Evolutionary conservation across 768 basidiomycete genomes (phyloP).

Genomic region (Tremella fuciformis): DNA sequence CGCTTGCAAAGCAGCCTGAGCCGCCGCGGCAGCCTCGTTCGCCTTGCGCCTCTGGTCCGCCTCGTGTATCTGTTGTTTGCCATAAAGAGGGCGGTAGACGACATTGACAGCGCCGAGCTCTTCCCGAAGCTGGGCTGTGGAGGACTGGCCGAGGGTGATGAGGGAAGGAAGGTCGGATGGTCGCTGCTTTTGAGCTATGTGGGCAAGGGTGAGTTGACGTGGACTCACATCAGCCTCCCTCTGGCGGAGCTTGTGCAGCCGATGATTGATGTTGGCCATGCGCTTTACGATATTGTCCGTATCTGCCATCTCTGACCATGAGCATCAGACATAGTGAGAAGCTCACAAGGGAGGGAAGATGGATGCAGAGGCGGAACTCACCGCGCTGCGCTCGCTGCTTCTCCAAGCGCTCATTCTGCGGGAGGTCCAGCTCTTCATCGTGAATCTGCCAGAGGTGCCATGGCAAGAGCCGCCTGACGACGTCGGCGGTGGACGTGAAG

Average conservation of each 20-base stretch:
- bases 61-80: constrained; percentile 4
- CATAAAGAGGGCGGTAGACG: constrained; percentile 6
- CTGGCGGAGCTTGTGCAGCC: constrained; percentile 7
- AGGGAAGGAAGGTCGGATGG: constrained; percentile 12
- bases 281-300: constrained; percentile 6
- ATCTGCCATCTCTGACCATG: constrained; percentile 17
- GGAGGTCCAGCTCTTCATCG: constrained; percentile 28
- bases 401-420: constrained; percentile 5
- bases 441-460: constrained; percentile 38
- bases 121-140: constrained; percentile 7
- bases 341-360: not conserved
- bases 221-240: constrained; percentile 17
- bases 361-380: too few species aligned
- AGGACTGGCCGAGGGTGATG: constrained; percentile 17
- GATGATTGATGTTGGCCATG: constrained; percentile 16
- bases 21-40: constrained; percentile 11
- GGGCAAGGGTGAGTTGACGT: not conserved
- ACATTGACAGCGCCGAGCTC: constrained; percentile 7
- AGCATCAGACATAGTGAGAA: not conserved
- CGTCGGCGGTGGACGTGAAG: constrained; percentile 25
- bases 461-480: constrained; percentile 30
- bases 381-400: constrained; percentile 7
- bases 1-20: not conserved
- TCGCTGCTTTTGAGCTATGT: constrained; percentile 6
- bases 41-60: constrained; percentile 4